A percentile compares a stretch with the other conserved stretches of the same genome.
Evolutionary conservation across 768 basidiomycete species (phyloP).

Genomic region (Tremella fuciformis): DNA sequence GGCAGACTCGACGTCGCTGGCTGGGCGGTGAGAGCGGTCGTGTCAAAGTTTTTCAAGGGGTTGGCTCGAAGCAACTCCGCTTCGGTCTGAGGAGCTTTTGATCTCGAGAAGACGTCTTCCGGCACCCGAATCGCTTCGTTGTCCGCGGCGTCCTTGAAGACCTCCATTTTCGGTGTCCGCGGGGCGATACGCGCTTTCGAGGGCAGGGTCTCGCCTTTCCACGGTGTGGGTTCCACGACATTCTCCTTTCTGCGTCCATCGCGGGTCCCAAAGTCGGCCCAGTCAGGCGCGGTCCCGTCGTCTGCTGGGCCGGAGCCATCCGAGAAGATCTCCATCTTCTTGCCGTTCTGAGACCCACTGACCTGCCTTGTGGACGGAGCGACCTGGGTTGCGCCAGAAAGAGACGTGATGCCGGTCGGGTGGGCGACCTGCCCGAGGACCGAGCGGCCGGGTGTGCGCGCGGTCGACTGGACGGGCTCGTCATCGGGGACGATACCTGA

Average conservation of each 20-base stretch:
- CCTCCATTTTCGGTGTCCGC: constrained; percentile 53
- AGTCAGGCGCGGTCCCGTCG: constrained; percentile 48
- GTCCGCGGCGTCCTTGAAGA: constrained; percentile 55
- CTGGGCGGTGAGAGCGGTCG: constrained; percentile 1
- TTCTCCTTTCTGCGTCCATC: constrained; percentile 55
- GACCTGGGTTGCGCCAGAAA: constrained; percentile 41
- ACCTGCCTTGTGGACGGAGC: constrained; percentile 26
- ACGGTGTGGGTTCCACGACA: constrained; percentile 51
- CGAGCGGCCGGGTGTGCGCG: constrained; percentile 33
- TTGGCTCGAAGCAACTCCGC: constrained; percentile 54
- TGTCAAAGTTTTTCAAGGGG: constrained; percentile 53
- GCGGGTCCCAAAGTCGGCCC: constrained; percentile 55
- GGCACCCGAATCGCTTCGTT: constrained; percentile 34
- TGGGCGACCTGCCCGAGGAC: constrained; percentile 36
- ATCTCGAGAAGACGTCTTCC: constrained; percentile 48
- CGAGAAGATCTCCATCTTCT: constrained; percentile 50
- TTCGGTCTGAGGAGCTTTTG: constrained; percentile 45
- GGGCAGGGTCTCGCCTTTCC: constrained; percentile 55
- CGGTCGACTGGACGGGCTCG: constrained; percentile 18
- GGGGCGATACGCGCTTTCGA: constrained; percentile 42
- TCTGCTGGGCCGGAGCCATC: constrained; percentile 45
- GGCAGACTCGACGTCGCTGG: constrained; percentile 20
- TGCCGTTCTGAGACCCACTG: constrained; percentile 33
- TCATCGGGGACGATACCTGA: constrained; percentile 41
- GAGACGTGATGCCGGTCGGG: constrained; percentile 49